Evolutionary conservation across 805 yeast species (phyloP).

Genomic region (Candida easanensis): DNA sequence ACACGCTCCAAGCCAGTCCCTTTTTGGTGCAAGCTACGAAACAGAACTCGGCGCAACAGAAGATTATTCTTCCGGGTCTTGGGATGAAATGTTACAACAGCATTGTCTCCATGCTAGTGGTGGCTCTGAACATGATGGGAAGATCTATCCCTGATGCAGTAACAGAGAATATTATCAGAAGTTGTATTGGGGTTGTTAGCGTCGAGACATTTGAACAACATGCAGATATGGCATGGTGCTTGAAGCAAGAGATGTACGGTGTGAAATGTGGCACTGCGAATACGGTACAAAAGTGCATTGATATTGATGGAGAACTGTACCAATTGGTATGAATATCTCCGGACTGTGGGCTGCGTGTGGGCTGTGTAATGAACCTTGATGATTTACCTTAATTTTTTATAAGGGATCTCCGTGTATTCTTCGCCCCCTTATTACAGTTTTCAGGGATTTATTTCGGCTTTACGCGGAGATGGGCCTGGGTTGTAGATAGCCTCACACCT

Average conservation of each 20-base stretch:
- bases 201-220: conserved; percentile 20
- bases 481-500: too few species aligned
- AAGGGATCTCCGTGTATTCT: too few species aligned
- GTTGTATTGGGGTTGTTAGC: conserved; percentile 21
- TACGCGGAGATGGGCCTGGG: too few species aligned
- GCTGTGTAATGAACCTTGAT: too few species aligned
- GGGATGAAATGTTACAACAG: conserved; percentile 20
- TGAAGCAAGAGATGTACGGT: conserved; percentile 19
- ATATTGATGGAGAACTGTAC: conserved; percentile 9
- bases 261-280: neutral
- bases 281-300: conserved; percentile 1
- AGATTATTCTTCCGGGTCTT: conserved; percentile 24
- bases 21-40: conserved; percentile 15
- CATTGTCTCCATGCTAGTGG: conserved; percentile 21
- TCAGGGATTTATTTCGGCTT: too few species aligned
- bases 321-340: neutral
- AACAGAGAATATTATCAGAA: conserved; percentile 20
- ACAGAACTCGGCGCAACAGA: conserved; percentile 5
- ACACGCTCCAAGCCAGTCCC: conserved; percentile 13
- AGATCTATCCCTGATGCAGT: conserved; percentile 22
- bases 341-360: too few species aligned
- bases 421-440: too few species aligned
- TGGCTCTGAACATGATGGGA: conserved; percentile 20
- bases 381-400: too few species aligned
- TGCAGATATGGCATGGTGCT: conserved; percentile 26